Conservation (phyloP, 2,329 filamentous ascomycete species). For the Fonsecaea erecta region DNA sequence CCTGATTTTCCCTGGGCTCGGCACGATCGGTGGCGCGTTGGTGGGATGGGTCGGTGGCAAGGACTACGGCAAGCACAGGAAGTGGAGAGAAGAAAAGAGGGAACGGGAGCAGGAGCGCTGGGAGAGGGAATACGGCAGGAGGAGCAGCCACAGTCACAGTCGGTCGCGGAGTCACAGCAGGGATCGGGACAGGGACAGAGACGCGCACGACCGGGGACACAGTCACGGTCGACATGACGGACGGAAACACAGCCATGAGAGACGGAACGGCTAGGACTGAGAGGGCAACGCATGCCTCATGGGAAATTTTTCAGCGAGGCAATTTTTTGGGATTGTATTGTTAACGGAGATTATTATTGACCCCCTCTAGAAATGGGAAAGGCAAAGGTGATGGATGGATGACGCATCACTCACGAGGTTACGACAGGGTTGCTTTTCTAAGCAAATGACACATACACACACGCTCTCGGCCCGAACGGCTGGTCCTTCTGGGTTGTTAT, state of each 20-base stretch:
- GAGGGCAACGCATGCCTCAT: neutral
- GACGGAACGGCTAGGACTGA: constrained; percentile 22
- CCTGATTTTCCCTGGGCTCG: constrained; percentile 38
- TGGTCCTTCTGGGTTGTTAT: neutral
- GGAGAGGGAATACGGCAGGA: constrained; percentile 32
- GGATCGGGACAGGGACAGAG: constrained; percentile 15
- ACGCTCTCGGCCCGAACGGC: neutral
- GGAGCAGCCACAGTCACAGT: constrained; percentile 5
- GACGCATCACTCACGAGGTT: neutral
- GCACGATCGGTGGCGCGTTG: constrained; percentile 38
- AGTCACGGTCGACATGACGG: constrained; percentile 21
- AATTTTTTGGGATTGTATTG: neutral
- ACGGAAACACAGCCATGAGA: constrained; percentile 16
- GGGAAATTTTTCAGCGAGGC: neutral
- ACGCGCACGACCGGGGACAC: constrained; percentile 16
- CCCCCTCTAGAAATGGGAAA: neutral
- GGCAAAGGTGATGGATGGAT: neutral
- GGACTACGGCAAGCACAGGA: constrained; percentile 38
- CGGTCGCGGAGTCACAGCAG: constrained; percentile 32
- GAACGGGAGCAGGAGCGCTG: constrained; percentile 35
- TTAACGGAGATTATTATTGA: neutral
- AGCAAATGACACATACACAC: neutral
- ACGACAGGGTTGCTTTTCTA: neutral
- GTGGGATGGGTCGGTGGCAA: constrained; percentile 38
- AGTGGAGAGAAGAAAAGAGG: constrained; percentile 35